Evolutionary conservation across 1,139 yeast genomes (phyloP), one percentile per base, ranked within the genome.

Genomic region (Geotrichum carabidarum): DNA sequence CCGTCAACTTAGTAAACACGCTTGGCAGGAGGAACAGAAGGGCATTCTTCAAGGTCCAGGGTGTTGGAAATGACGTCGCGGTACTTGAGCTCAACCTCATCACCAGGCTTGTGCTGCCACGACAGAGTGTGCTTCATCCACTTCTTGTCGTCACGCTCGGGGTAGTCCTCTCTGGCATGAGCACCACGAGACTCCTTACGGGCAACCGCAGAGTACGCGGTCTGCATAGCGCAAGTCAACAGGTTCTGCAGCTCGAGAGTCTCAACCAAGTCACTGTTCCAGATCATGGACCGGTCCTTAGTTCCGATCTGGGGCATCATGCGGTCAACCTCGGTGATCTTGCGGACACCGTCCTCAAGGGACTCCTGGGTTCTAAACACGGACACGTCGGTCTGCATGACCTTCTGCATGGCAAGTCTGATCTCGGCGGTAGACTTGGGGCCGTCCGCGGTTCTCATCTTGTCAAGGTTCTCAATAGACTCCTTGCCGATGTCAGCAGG

Each of bases 121-220:
- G 98, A 88, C 70, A 93, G 78, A 52, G 97, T 82, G 76, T 93
- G 99, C 79, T 93, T 93, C 94, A 90, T 89, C 99, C 99, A 93
- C 79, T 89, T 78, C 59, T 71, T 90, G 71, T 93, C 99, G 69
- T 93, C 96, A 83, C 99, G 89, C 60, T 83, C 84, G 68, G 95
- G 97, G 78, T 74, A 91, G 74, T 93, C 99, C 74, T 93, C 99
- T 79, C 98, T 86, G 61, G 99, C 98, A 70, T 93, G 99, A 53
- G 99, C 99, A 78, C 99, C 99, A 80, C 99, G 89, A 49, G 97
- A 90, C 78, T 93, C 99, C 69, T 78, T 85, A 81, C 99, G 88
- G 57, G 90, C 95, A 60, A 94, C 91, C 53, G 99, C 99, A 59
- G 96, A 83, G 63, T 77, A 77, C 48, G 98, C 98, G 54, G 98